These are phyloP conservation scores for Kickxella alabastrina DNA, from an alignment of 192 early-diverging fungal genomes.

Conservation along the genomic window DNA sequence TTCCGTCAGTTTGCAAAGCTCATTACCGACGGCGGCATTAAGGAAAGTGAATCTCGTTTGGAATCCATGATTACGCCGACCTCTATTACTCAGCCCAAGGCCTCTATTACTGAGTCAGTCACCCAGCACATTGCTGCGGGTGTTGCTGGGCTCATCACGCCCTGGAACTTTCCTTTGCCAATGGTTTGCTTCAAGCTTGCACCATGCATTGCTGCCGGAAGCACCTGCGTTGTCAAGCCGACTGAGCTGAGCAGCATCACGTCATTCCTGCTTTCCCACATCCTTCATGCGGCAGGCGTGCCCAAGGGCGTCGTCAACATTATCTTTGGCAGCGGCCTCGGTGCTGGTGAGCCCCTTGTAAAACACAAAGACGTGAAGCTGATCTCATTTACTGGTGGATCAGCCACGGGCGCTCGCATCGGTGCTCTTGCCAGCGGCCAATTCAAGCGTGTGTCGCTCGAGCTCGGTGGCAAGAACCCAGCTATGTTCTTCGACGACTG, in stretches of 20 bases:
- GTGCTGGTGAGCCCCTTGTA: conserved; percentile 68
- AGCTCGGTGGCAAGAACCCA: conserved; percentile 84
- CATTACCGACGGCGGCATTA: too few relatives aligned
- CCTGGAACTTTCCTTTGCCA: conserved; percentile 73
- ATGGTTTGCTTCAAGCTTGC: conserved; percentile 79
- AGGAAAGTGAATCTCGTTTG: conserved; percentile 13
- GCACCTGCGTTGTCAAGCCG: conserved; percentile 73
- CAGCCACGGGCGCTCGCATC: conserved; percentile 61
- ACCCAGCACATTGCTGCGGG: conserved; percentile 71
- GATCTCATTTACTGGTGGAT: conserved; percentile 78
- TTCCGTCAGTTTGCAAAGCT: conserved; percentile 77
- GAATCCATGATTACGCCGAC: conserved; percentile 5
- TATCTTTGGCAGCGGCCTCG: conserved; percentile 71
- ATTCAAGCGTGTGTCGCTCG: conserved; percentile 76
- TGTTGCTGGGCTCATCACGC: conserved; percentile 71
- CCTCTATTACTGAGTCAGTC: conserved; percentile 28
- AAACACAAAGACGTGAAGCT: conserved; percentile 63
- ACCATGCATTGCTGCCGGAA: conserved; percentile 71
- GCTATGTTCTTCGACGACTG: conserved; percentile 77
- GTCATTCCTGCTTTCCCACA: conserved; percentile 59
- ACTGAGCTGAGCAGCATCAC: conserved; percentile 65
- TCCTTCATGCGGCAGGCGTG: conserved; percentile 67
- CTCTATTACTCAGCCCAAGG: conserved; percentile 53
- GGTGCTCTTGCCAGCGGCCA: conserved; percentile 59
- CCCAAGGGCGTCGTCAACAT: conserved; percentile 83